phyloP scores from a whole-genome alignment of 441 rosid species.

The Adansonia rubrostipa region DNA sequence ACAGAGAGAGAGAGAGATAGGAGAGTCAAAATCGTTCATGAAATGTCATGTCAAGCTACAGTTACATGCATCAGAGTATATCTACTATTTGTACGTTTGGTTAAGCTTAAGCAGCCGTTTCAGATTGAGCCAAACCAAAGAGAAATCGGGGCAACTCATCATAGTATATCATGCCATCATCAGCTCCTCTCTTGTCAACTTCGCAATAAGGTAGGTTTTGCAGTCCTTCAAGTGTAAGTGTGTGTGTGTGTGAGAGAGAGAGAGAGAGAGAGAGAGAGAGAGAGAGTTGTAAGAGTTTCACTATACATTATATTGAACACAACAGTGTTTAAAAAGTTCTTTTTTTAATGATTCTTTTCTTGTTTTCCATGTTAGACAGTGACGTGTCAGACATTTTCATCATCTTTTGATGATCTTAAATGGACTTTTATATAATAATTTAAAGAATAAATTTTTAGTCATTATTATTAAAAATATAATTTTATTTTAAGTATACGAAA shows the following conservation, averaged over 20 bases:
- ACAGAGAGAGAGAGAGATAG: slow-evolving; percentile 19
- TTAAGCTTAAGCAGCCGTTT: slow-evolving; percentile 28
- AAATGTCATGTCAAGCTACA: slow-evolving; percentile 53
- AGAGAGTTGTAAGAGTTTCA: not conserved
- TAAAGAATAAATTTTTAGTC: too few relatives aligned
- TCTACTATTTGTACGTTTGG: slow-evolving; percentile 26
- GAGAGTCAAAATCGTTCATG: slow-evolving; percentile 13
- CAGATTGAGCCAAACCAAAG: slow-evolving; percentile 26
- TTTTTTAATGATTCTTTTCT: slow-evolving; percentile 27
- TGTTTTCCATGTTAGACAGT: slow-evolving; percentile 26
- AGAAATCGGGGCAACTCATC: not conserved
- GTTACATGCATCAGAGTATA: slow-evolving; percentile 25
- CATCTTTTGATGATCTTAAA: not conserved
- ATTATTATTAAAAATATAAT: too few relatives aligned
- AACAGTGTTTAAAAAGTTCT: not conserved
- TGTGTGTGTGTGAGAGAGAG: too few relatives aligned
- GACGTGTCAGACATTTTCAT: slow-evolving; percentile 36
- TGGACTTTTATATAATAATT: not conserved
- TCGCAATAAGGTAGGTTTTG: not conserved
- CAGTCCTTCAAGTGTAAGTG: not conserved
- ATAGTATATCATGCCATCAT: not conserved
- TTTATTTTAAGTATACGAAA: too few relatives aligned
- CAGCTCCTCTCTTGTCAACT: not conserved
- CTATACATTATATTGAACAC: slow-evolving; percentile 11
- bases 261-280: not conserved